Percentiles rank a stretch among this genome's conserved stretches.
These are phyloP conservation scores for Penicillium psychrofluorescens DNA, from an alignment of 495 filamentous ascomycete genomes.

Conservation along the genomic window DNA sequence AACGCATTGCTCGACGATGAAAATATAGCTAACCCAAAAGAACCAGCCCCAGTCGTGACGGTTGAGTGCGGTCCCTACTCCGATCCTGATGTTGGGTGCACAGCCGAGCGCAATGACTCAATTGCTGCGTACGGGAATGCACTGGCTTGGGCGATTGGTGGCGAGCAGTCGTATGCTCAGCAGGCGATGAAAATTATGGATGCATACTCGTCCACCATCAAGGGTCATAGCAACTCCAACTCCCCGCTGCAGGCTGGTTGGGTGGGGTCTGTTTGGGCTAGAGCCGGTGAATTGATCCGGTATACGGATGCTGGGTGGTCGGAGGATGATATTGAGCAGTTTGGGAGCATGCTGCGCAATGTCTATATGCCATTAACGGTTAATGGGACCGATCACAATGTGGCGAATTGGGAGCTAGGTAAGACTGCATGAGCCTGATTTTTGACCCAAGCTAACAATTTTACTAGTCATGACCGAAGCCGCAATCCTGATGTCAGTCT, in stretches of 20 bases:
- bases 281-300: slow-evolving; percentile 18
- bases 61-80: slow-evolving; percentile 18
- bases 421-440: not conserved
- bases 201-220: slow-evolving; percentile 11
- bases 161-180: slow-evolving; percentile 9
- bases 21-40: not conserved
- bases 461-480: slow-evolving; percentile 19
- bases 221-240: slow-evolving; percentile 19
- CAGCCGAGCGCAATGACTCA: slow-evolving; percentile 16
- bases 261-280: slow-evolving; percentile 17
- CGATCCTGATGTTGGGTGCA: slow-evolving; percentile 16
- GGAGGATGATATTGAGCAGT: slow-evolving; percentile 5
- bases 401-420: slow-evolving; percentile 23
- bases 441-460: too few species aligned
- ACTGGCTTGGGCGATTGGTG: slow-evolving; percentile 14
- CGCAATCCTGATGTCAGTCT: slow-evolving; percentile 17
- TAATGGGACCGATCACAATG: slow-evolving; percentile 10
- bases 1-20: not conserved
- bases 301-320: slow-evolving; percentile 18
- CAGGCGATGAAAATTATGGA: slow-evolving; percentile 21
- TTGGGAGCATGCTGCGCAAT: slow-evolving; percentile 16
- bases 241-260: slow-evolving; percentile 19
- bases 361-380: slow-evolving; percentile 20
- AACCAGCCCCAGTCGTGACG: slow-evolving; percentile 5
- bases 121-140: slow-evolving; percentile 21